These are phyloP conservation scores for Spathaspora sp. DNA, from an alignment of 1,139 yeast genomes.

Conservation along the genomic window DNA sequence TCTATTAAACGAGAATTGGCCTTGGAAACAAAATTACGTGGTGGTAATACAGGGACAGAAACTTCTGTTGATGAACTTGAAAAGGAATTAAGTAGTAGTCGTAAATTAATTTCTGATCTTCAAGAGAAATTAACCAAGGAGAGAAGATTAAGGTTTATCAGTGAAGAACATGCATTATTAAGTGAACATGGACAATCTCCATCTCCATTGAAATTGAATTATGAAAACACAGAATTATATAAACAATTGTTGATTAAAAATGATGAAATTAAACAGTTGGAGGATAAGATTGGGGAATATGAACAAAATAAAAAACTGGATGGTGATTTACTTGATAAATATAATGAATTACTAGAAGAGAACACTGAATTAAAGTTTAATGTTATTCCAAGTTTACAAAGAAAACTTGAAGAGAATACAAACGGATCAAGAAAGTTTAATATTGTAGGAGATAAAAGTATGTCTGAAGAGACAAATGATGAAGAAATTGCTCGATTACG, in stretches of 20 bases:
- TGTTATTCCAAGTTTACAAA: slow-evolving; percentile 25
- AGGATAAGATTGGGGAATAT: slow-evolving; percentile 40
- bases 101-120: slow-evolving; percentile 49
- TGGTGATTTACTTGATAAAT: slow-evolving; percentile 29
- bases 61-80: slow-evolving; percentile 20
- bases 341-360: slow-evolving; percentile 40
- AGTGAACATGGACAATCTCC: slow-evolving; percentile 56
- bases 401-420: neutral
- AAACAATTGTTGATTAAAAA: slow-evolving; percentile 47
- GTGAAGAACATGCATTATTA: slow-evolving; percentile 66
- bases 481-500: slow-evolving; percentile 37
- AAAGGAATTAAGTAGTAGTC: slow-evolving; percentile 39
- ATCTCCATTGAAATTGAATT: slow-evolving; percentile 54
- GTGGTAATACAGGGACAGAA: slow-evolving; percentile 9
- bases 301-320: slow-evolving; percentile 18
- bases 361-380: slow-evolving; percentile 43
- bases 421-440: neutral
- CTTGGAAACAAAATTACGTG: slow-evolving; percentile 48
- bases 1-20: slow-evolving; percentile 66
- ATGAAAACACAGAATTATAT: slow-evolving; percentile 55
- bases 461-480: neutral
- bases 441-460: neutral
- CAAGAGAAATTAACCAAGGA: slow-evolving; percentile 63
- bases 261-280: slow-evolving; percentile 44
- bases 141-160: slow-evolving; percentile 60